Conservation (phyloP, 2,329 filamentous ascomycete species). For the Ascochyta pisi region DNA sequence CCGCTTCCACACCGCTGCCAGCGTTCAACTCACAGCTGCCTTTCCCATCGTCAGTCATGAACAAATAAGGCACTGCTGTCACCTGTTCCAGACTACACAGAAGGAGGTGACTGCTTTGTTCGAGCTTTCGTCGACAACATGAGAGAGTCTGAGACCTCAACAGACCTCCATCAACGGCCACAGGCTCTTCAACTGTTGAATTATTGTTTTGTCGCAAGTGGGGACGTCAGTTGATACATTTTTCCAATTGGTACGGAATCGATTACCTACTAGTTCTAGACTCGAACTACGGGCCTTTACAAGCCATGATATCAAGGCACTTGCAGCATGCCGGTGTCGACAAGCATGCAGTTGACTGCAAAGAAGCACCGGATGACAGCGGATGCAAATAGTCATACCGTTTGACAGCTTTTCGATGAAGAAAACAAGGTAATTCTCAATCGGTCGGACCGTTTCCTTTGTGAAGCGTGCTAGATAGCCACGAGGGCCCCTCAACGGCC, state of each 20-base stretch:
- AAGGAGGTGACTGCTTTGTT: too few relatives aligned
- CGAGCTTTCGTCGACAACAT: too few relatives aligned
- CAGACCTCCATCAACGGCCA: too few relatives aligned
- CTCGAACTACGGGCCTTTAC: background rate
- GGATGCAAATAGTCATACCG: conserved; percentile 3
- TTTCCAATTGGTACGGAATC: background rate
- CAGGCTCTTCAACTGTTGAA: background rate
- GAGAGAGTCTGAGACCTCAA: too few relatives aligned
- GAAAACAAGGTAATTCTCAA: conserved; percentile 7
- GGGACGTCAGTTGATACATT: background rate
- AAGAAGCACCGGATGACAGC: background rate
- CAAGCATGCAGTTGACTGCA: background rate
- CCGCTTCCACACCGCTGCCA: too few relatives aligned
- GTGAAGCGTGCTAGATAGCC: conserved; percentile 13
- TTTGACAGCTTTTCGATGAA: background rate
- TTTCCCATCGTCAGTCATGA: too few relatives aligned
- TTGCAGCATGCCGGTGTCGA: background rate
- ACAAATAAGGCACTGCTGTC: too few relatives aligned
- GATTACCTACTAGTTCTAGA: background rate
- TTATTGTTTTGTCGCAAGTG: background rate
- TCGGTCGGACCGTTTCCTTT: conserved; percentile 5
- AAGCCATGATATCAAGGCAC: background rate
- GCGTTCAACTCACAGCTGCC: too few relatives aligned
- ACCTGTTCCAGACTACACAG: too few relatives aligned
- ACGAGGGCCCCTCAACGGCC: conserved; percentile 18